Evolutionary conservation across 805 yeast species (phyloP), one percentile per base, ranked within the genome.

Genomic region (Wickerhamomyces silvicola): DNA sequence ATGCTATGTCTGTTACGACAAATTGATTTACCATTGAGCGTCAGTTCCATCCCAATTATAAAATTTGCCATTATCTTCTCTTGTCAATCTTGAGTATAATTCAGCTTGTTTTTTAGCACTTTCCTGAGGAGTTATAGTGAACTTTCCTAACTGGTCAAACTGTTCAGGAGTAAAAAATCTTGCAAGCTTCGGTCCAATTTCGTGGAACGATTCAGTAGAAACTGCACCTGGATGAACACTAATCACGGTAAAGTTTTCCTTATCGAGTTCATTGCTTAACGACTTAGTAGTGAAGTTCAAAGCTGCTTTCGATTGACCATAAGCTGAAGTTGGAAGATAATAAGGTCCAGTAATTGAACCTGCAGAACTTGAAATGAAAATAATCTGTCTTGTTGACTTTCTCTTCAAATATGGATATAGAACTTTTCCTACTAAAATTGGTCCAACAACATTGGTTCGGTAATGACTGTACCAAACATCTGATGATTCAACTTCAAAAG

Each of bases 201-300:
- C 31, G 13, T 27, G 32, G 5, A 50, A 52, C 56, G 54, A 46
- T 28, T 62, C 66, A 23, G 60, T 57, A 13, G 33, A 18, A n/a
- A 64, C 66, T 10, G 51, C 29, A 28, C 70, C 68, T 1, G 70
- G 70, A 33, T 59, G 61, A 9, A 60, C 22, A 10, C 60, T 40
- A n/a, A 59, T 38, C 18, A 54, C 44, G 10, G 42, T 52, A 35
- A 50, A 57, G 1, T 48, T 55, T 22, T 55, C 50, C 1, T 27
- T 23, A 11, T 33, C 36, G 21, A 50, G 31, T 31, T 62, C 64
- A 20, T 15, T 11, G 23, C 55, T 39, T 23, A 62, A 22, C 14
- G 50, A 48, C 24, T 39, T 48, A 10, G 44, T 44, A 11, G 54
- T 37, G 41, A 46, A 55, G 48, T 62, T 60, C 36, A 61, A 38